Evolutionary conservation across 129 eudicot species (phyloP).

Genomic region (Erigeron canadensis): DNA sequence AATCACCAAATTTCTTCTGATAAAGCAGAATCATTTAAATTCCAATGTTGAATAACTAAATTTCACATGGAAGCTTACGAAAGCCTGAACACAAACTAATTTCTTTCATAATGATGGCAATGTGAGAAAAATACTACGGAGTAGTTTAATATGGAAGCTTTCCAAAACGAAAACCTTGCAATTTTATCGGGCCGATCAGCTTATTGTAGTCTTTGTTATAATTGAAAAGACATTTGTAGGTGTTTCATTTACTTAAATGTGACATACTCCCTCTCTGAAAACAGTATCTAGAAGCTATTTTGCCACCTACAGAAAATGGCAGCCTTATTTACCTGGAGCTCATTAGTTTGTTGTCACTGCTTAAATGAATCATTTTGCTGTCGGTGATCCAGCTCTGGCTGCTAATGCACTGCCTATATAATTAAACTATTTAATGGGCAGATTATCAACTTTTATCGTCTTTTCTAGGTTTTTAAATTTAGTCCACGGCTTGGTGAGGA

Average conservation of each 20-base stretch:
- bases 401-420: slow-evolving; percentile 94
- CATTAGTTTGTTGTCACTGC: slow-evolving; percentile 88
- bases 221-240: slow-evolving; percentile 44
- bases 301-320: slow-evolving; percentile 98
- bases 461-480: background rate
- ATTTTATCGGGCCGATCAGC: background rate
- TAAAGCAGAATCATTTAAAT: no score
- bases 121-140: background rate
- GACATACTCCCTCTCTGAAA: slow-evolving; percentile 78
- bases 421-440: slow-evolving; percentile 34
- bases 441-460: slow-evolving; percentile 8
- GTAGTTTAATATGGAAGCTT: background rate
- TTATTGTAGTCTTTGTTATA: slow-evolving; percentile 18
- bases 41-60: no score
- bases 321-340: slow-evolving; percentile 90
- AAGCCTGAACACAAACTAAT: background rate
- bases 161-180: background rate
- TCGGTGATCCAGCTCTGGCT: slow-evolving; percentile 89
- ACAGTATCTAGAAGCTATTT: slow-evolving; percentile 82
- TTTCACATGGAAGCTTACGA: background rate
- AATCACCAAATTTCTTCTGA: no score
- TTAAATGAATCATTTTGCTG: slow-evolving; percentile 80
- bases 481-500: slow-evolving; percentile 6
- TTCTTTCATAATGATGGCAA: background rate
- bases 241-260: slow-evolving; percentile 78